Evolutionary conservation across 768 basidiomycete genomes (phyloP).

Genomic region (Mycena filopes): DNA sequence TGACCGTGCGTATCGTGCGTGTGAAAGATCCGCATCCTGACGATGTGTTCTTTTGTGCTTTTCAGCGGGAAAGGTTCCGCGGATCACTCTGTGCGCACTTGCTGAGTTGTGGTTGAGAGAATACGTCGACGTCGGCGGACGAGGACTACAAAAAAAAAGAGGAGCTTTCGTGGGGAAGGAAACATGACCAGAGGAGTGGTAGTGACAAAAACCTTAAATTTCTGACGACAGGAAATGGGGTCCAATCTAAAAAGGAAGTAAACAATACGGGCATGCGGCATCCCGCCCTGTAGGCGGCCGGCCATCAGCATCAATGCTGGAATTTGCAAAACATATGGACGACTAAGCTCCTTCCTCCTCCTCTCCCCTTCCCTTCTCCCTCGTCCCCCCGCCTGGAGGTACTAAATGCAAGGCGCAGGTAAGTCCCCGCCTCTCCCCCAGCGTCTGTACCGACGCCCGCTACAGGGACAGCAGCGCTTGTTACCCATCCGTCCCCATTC

Average conservation of each 20-base stretch:
- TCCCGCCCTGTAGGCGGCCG: not conserved
- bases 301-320: not conserved
- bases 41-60: too few relatives aligned
- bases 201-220: too few relatives aligned
- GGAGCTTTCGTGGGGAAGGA: too few relatives aligned
- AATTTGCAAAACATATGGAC: conserved; percentile 12
- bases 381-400: not conserved
- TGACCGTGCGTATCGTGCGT: too few relatives aligned
- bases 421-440: not conserved
- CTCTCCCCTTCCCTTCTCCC: not conserved
- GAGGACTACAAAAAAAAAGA: too few relatives aligned
- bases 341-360: not conserved
- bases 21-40: too few relatives aligned
- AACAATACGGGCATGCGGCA: not conserved
- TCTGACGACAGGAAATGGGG: not conserved
- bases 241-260: not conserved
- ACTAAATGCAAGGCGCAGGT: not conserved
- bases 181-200: too few relatives aligned
- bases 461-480: not conserved
- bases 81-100: too few relatives aligned
- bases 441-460: not conserved
- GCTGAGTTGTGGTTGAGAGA: too few relatives aligned
- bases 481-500: conserved; percentile 19
- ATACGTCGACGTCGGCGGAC: too few relatives aligned
- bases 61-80: too few relatives aligned